These are phyloP conservation scores for Rhizopogon rudus DNA, from an alignment of 768 basidiomycete species.

Conservation along the genomic window DNA sequence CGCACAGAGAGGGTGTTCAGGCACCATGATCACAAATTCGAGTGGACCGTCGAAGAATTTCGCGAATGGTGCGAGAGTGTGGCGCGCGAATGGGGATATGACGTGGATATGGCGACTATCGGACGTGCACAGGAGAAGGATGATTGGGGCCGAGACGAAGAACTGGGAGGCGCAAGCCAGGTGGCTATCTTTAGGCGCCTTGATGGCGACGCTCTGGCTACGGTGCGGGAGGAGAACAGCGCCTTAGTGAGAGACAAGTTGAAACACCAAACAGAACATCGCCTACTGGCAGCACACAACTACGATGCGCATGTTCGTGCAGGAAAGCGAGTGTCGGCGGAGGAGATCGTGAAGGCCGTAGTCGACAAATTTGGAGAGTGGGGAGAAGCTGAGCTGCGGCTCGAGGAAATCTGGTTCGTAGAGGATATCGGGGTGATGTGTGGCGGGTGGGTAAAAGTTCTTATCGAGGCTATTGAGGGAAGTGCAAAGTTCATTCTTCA, in stretches of 20 bases:
- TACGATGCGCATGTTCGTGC: conserved; percentile 49
- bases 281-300: conserved; percentile 40
- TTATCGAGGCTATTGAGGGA: conserved; percentile 21
- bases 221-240: conserved; percentile 26
- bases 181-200: conserved; percentile 57
- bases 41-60: conserved; percentile 83
- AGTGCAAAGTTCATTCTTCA: conserved; percentile 19
- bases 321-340: conserved; percentile 34
- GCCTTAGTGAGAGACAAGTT: conserved; percentile 7
- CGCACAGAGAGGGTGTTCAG: conserved; percentile 74
- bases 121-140: conserved; percentile 59
- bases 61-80: conserved; percentile 48
- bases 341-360: conserved; percentile 46
- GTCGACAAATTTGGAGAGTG: conserved; percentile 51
- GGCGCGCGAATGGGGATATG: conserved; percentile 70
- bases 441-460: conserved; percentile 27
- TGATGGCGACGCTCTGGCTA: conserved; percentile 28
- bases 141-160: conserved; percentile 65
- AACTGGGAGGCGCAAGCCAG: conserved; percentile 61
- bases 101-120: conserved; percentile 52
- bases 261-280: conserved; percentile 30
- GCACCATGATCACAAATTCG: conserved; percentile 83
- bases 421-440: conserved; percentile 28
- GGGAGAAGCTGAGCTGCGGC: conserved; percentile 41
- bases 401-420: conserved; percentile 44